phyloP scores from a whole-genome alignment of 108 stramenopile species.

The Cyclostephanos tholiformis region DNA sequence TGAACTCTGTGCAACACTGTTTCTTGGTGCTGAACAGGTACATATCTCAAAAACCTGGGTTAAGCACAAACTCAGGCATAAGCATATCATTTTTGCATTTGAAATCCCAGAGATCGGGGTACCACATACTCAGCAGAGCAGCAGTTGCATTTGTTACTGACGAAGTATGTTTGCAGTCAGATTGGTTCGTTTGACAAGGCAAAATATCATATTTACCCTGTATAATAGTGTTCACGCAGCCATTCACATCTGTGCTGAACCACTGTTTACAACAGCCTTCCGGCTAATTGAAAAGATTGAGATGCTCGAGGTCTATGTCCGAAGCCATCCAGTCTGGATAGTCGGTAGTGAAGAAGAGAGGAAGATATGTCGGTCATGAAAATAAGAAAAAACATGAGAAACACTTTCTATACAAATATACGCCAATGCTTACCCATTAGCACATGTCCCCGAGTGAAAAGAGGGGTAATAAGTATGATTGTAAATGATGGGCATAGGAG shows the following conservation, averaged over 20 bases:
- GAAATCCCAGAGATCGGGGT: conserved; percentile 22
- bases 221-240: conserved; percentile 26
- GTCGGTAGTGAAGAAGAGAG: conserved; percentile 11
- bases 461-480: conserved; percentile 36
- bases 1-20: conserved; percentile 27
- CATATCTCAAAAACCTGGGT: conserved; percentile 3
- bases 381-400: background rate
- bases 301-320: conserved; percentile 7
- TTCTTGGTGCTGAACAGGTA: conserved; percentile 28
- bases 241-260: conserved; percentile 19
- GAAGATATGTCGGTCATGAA: background rate
- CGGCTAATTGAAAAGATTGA: conserved; percentile 15
- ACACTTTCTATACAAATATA: background rate
- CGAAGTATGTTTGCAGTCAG: background rate
- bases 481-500: conserved; percentile 8
- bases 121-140: conserved; percentile 23
- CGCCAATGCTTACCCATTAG: conserved; percentile 11
- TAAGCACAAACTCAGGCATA: conserved; percentile 24
- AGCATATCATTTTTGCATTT: conserved; percentile 21
- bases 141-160: conserved; percentile 8
- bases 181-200: conserved; percentile 10
- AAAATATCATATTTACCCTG: conserved; percentile 5
- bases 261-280: conserved; percentile 32
- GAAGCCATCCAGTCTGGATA: conserved; percentile 41
- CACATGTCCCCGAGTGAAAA: conserved; percentile 14